Conservation (phyloP, 768 basidiomycete genomes). For the Amanita fuliginea region DNA sequence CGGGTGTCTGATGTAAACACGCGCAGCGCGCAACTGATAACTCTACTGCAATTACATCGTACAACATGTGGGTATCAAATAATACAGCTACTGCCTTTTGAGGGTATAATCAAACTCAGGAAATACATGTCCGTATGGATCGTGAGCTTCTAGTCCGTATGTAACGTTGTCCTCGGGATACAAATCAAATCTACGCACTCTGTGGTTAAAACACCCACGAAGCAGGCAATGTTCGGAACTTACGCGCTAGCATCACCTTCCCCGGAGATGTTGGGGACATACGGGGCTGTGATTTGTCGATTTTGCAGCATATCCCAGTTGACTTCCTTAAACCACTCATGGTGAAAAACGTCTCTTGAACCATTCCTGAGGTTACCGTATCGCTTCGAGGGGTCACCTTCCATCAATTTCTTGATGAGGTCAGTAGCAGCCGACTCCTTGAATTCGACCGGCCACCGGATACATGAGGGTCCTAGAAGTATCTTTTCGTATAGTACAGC, state of each 20-base stretch:
- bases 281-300: slow-evolving; percentile 90
- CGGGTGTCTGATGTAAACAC: slow-evolving; percentile 29
- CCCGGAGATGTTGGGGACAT: slow-evolving; percentile 81
- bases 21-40: not conserved
- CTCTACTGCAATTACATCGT: not conserved
- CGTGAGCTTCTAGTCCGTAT: slow-evolving; percentile 49
- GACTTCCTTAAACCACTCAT: slow-evolving; percentile 91
- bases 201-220: slow-evolving; percentile 6
- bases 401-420: slow-evolving; percentile 85
- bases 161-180: slow-evolving; percentile 70
- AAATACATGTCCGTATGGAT: slow-evolving; percentile 60
- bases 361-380: slow-evolving; percentile 87
- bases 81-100: slow-evolving; percentile 10
- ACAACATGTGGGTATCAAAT: slow-evolving; percentile 5
- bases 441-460: slow-evolving; percentile 69
- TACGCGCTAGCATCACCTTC: slow-evolving; percentile 96
- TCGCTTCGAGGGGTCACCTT: slow-evolving; percentile 76
- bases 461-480: slow-evolving; percentile 55
- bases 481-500: slow-evolving; percentile 90
- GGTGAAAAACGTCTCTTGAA: slow-evolving; percentile 84
- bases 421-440: slow-evolving; percentile 75
- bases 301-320: slow-evolving; percentile 75
- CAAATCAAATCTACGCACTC: slow-evolving; percentile 48
- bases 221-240: slow-evolving; percentile 20
- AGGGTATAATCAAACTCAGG: slow-evolving; percentile 69